These are phyloP conservation scores for Westerdykella ornata DNA, from an alignment of 2,329 filamentous ascomycete species.

Conservation along the genomic window DNA sequence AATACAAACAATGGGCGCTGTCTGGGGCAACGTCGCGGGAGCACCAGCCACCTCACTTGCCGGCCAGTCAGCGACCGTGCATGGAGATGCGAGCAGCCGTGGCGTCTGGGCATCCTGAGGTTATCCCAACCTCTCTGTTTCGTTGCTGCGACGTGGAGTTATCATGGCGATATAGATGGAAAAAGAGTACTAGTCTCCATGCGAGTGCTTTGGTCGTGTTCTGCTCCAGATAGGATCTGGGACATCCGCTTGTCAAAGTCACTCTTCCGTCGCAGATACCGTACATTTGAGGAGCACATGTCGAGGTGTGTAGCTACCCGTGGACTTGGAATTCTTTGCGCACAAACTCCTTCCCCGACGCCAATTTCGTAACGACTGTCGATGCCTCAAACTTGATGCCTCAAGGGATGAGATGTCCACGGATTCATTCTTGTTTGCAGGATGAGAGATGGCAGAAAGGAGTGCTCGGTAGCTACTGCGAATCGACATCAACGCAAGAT, in stretches of 20 bases:
- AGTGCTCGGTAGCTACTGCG: too few species aligned
- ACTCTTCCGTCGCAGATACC: too few species aligned
- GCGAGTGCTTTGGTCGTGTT: neutral
- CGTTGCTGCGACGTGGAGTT: constrained; percentile 8
- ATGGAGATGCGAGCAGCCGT: constrained; percentile 4
- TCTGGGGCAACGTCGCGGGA: constrained; percentile 12
- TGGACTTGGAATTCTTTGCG: too few species aligned
- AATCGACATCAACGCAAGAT: too few species aligned
- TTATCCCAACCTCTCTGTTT: constrained; percentile 11
- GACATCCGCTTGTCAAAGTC: neutral
- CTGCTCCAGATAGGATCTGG: neutral
- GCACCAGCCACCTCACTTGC: neutral
- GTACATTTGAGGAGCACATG: too few species aligned
- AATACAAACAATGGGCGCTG: constrained; percentile 10
- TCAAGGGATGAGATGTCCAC: too few species aligned
- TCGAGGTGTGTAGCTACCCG: too few species aligned
- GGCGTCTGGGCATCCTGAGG: neutral
- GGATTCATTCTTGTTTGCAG: too few species aligned
- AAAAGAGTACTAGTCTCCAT: neutral
- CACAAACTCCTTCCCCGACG: too few species aligned
- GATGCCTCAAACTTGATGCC: too few species aligned
- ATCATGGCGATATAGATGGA: constrained; percentile 1
- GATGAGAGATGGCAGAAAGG: too few species aligned
- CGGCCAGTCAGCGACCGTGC: neutral
- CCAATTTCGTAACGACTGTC: too few species aligned